Percentiles rank a stretch among this genome's conserved stretches.
Evolutionary conservation across 2,329 filamentous ascomycete genomes (phyloP).

Genomic region (Fusarium xylarioides): DNA sequence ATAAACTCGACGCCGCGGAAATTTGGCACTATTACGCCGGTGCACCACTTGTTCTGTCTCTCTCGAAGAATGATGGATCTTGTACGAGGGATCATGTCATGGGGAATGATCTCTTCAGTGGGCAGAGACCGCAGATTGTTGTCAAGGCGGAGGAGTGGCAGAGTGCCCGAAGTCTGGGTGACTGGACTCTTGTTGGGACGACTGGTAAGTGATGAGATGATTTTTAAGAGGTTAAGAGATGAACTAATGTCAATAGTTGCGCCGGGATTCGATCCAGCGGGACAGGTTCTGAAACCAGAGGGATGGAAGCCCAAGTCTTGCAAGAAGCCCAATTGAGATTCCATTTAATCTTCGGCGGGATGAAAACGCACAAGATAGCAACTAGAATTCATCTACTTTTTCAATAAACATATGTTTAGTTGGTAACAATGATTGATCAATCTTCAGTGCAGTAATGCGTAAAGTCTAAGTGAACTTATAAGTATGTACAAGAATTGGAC

Average conservation of each 20-base stretch:
- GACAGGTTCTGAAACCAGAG: conserved; percentile 10
- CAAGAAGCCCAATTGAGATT: background rate
- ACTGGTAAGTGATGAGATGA: background rate
- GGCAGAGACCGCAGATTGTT: conserved; percentile 21
- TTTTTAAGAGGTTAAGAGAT: rapidly evolving
- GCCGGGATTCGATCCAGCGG: conserved; percentile 11
- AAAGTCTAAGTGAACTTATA: too few species aligned
- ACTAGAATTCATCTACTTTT: rapidly evolving
- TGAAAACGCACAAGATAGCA: too few species aligned
- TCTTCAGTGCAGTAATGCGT: background rate
- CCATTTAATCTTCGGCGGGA: too few species aligned
- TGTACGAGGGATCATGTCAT: conserved; percentile 16
- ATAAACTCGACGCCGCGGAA: conserved; percentile 58
- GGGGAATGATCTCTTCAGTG: conserved; percentile 2
- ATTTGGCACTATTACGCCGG: conserved; percentile 65
- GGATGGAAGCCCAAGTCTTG: conserved; percentile 24
- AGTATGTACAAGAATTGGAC: background rate
- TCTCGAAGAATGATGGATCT: conserved; percentile 55
- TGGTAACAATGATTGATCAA: background rate
- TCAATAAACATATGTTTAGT: too few species aligned
- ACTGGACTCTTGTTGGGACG: conserved; percentile 28
- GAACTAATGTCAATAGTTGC: conserved; percentile 10
- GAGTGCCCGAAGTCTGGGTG: conserved; percentile 6
- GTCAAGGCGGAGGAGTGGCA: conserved; percentile 17
- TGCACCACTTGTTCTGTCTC: conserved; percentile 56